Base-by-base conservation (phyloP, 73 alveolate genomes). In the Paramecium pentaurelia region DNA sequence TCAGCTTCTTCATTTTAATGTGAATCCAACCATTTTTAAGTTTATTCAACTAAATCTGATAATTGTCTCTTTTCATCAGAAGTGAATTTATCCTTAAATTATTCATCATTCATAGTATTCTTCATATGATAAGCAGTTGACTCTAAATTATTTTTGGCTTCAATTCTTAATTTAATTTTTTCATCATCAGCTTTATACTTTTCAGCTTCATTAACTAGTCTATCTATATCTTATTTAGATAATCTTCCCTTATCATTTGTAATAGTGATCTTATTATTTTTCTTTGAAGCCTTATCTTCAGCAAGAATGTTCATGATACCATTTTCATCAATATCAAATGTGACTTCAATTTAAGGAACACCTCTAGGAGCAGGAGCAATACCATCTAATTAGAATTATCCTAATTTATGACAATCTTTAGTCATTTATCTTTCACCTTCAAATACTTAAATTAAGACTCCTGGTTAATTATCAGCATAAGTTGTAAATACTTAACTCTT, bases 281-380 rank as follows among this genome's bases (percentile, higher is more conserved):
- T 94, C 59, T 98, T 98, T 9, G 98, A 92, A 12, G 97, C 98
- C 60, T 95, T 96, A 71, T 97, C 99, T 27, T 88, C 96, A 40
- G 99, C 99, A 34, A 97, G 34, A 5, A 80, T 47, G 10, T 47
- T 93, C 95, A 98, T 45, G 27, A 96, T 96, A 37, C 99, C 99
- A 93, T 97, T 97, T 80, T 94, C 98, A 89, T 98, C 99, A 42
- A 98, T 97, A 60, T 93, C 96, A 88, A 96, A 98, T 54, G 98
- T 86, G 32, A 98, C 99, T 80, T 98, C 98, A 36, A 97, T 95
- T 93, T 95, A 93, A 3, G 99, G 99, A 51, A 95, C 99, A 30
- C 99, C 99, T 88, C 98, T 95, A 1, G 99, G 99, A 34, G 98
- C 99, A 25, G 99, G 99, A 1, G 99, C 99, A 60, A 98, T 95